Evolutionary conservation across 2,329 filamentous ascomycete species (phyloP).

Genomic region (Clonostachys byssicola): DNA sequence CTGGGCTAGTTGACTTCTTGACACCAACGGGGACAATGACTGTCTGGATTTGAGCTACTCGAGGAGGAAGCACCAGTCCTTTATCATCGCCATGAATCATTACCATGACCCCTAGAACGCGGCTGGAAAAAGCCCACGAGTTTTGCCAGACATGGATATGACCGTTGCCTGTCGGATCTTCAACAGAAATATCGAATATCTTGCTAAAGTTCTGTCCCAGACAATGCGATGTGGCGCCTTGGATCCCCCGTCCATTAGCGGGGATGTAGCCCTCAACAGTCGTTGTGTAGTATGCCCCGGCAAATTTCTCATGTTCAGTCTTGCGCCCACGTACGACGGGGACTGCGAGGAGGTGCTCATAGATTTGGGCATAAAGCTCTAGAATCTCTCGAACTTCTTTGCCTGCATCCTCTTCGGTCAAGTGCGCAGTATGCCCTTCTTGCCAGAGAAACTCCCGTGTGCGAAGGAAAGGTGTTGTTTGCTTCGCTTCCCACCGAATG

Average conservation of each 20-base stretch:
- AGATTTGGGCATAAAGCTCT: slow-evolving; percentile 87
- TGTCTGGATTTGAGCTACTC: slow-evolving; percentile 81
- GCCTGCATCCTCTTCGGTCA: slow-evolving; percentile 77
- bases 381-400: slow-evolving; percentile 90
- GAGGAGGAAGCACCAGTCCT: slow-evolving; percentile 87
- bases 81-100: slow-evolving; percentile 97
- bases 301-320: slow-evolving; percentile 98
- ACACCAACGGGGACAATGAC: slow-evolving; percentile 91
- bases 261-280: slow-evolving; percentile 97
- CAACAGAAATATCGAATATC: slow-evolving; percentile 98
- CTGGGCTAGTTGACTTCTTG: slow-evolving; percentile 78
- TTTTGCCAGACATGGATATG: slow-evolving; percentile 95
- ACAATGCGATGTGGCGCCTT: slow-evolving; percentile 91
- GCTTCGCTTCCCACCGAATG: slow-evolving; percentile 95
- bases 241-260: slow-evolving; percentile 90
- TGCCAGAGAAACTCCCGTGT: slow-evolving; percentile 98
- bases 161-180: slow-evolving; percentile 81
- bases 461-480: slow-evolving; percentile 77
- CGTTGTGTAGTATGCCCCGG: slow-evolving; percentile 92
- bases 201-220: slow-evolving; percentile 98
- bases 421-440: slow-evolving; percentile 86
- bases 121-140: slow-evolving; percentile 96
- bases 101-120: slow-evolving; percentile 97
- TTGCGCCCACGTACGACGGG: slow-evolving; percentile 91
- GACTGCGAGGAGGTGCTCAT: slow-evolving; percentile 89